A percentile compares a stretch with the other conserved stretches of the same genome.
phyloP scores from a whole-genome alignment of 176 grass and related monocot species.

The Aegilops umbellulata region DNA sequence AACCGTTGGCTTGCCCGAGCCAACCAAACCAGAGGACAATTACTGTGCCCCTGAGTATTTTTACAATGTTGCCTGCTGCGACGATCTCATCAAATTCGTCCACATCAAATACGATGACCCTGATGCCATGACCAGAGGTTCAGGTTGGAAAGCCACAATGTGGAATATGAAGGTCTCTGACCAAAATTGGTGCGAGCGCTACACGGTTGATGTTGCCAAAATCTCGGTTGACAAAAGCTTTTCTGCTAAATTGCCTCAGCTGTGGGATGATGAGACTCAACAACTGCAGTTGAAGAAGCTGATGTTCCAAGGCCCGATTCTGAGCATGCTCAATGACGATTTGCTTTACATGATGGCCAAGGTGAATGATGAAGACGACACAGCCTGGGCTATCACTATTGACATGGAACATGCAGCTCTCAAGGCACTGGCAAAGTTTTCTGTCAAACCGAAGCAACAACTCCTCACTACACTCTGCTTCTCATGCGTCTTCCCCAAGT shows the following conservation, averaged over 20 bases:
- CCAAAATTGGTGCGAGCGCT: too few species aligned
- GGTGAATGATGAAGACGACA: neutral
- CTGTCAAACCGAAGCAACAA: too few species aligned
- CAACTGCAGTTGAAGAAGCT: neutral
- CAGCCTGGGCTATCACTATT: neutral
- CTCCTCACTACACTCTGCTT: too few species aligned
- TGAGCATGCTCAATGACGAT: neutral
- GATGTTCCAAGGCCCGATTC: neutral
- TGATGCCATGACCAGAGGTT: too few species aligned
- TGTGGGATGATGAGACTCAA: neutral
- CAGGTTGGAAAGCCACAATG: too few species aligned
- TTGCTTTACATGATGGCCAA: neutral
- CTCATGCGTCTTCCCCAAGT: too few species aligned
- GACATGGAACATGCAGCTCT: neutral
- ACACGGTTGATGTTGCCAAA: too few species aligned
- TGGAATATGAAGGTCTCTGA: too few species aligned
- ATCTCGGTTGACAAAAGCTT: neutral
- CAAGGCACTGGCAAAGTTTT: neutral
- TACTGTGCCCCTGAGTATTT: too few species aligned
- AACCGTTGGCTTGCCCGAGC: neutral
- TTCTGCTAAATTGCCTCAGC: neutral
- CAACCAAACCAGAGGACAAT: neutral
- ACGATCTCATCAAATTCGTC: too few species aligned
- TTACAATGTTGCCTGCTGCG: too few species aligned
- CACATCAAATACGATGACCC: too few species aligned